Conservation (phyloP, 2,329 filamentous ascomycete genomes). For the Elsinoe arachidis region DNA sequence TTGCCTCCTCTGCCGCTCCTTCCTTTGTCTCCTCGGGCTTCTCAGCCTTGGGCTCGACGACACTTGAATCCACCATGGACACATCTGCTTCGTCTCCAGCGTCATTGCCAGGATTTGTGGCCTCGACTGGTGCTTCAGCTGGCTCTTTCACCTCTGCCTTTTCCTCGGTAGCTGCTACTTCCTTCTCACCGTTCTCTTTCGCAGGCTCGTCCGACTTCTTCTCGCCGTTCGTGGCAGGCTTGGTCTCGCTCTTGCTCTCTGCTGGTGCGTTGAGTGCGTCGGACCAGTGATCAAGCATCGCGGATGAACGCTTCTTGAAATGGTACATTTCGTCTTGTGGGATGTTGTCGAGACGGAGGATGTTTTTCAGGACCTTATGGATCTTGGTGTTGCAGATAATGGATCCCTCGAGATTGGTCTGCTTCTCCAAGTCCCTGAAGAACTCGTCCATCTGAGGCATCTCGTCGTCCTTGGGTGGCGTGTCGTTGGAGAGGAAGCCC, state of each 20-base stretch:
- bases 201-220: slow-evolving; percentile 29
- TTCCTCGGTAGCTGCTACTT: slow-evolving; percentile 16
- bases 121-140: slow-evolving; percentile 14
- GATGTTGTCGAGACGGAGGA: slow-evolving; percentile 78
- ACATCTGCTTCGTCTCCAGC: slow-evolving; percentile 24
- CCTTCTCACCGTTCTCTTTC: slow-evolving; percentile 29
- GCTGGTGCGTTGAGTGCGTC: slow-evolving; percentile 50
- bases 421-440: slow-evolving; percentile 70
- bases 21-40: slow-evolving; percentile 18
- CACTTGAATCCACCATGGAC: slow-evolving; percentile 25
- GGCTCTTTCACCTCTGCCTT: slow-evolving; percentile 15
- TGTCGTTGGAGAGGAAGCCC: slow-evolving; percentile 77
- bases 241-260: slow-evolving; percentile 20
- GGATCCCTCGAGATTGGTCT: slow-evolving; percentile 71
- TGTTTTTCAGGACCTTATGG: slow-evolving; percentile 94
- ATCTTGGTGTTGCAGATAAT: slow-evolving; percentile 93
- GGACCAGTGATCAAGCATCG: slow-evolving; percentile 82
- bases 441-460: slow-evolving; percentile 72
- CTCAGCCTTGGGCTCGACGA: slow-evolving; percentile 19
- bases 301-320: slow-evolving; percentile 76
- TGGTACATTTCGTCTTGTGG: slow-evolving; percentile 80
- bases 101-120: slow-evolving; percentile 21
- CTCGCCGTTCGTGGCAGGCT: slow-evolving; percentile 18
- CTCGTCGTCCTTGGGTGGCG: slow-evolving; percentile 76
- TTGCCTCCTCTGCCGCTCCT: slow-evolving; percentile 18